Evolutionary conservation across 371 early-diverging fungal genomes (phyloP), one percentile per base, ranked within the genome.

Genomic region (Mortierella polycephala): DNA sequence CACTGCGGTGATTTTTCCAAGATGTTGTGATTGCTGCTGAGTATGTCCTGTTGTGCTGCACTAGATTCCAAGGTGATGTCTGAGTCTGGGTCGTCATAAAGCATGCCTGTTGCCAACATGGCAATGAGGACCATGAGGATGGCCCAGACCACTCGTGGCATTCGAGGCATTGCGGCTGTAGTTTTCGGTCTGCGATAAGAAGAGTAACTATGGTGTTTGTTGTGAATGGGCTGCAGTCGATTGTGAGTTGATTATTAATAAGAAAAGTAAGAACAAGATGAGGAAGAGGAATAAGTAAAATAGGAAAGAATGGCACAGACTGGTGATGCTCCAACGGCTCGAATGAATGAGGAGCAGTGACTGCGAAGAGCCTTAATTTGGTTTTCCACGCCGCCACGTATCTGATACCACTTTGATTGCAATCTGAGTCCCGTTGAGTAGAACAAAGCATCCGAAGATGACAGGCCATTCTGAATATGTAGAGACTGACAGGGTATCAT

Each of bases 91-190:
- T 63, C 62, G 21, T 41, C 64, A 30, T 60, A 67, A 64, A 71
- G 59, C 68, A 76, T 67, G 41, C 71, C 71, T 37, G 76, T 62
- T 5, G 63, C 67, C 18, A 75, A 61, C 52, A 76, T 54, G 57
- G 76, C 76, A 52, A 76, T 67, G 63, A 70, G 53, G 23, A 56
- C 71, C 37, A 63, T 60, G 20, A 76, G 60, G 30, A 76, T 60
- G 39, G 71, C 47, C 55, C 67, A 63, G 57, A 67, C 40, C 23
- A 60, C 41, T 9, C 55, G 50, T 18, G 41, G 57, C 72, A 68
- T 64, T 50, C 62, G 63, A 44, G 69, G 46, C 77, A 76, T 76
- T 53, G 50, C 11, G 46, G 46, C 2, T 11, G 46, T 13, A 13
- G 46, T 11, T 13, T 46, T 46, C 46, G 11, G 16, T 51, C 51